Conservation (phyloP, 768 basidiomycete genomes). For the Multifurca ochricompacta region DNA sequence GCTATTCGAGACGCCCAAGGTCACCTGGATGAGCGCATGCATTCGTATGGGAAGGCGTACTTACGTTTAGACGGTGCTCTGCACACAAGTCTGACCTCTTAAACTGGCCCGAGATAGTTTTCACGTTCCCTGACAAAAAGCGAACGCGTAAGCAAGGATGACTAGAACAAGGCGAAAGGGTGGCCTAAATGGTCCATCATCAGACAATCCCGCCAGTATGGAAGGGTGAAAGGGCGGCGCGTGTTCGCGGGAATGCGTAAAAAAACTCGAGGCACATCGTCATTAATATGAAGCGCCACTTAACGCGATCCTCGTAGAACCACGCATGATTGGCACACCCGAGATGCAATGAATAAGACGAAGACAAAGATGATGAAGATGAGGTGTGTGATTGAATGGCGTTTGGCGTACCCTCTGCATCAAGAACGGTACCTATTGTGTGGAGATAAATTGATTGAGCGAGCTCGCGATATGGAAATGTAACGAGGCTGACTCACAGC, state of each 20-base stretch:
- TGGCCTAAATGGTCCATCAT: neutral
- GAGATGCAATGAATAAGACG: neutral
- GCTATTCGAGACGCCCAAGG: conserved; percentile 38
- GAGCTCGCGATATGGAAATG: conserved; percentile 22
- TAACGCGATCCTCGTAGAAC: neutral
- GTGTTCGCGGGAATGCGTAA: conserved; percentile 10
- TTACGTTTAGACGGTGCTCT: conserved; percentile 85
- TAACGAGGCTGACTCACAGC: conserved; percentile 53
- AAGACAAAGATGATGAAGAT: neutral
- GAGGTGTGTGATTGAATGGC: conserved; percentile 10
- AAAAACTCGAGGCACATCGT: conserved; percentile 7
- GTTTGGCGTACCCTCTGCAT: conserved; percentile 55
- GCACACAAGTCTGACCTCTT: conserved; percentile 83
- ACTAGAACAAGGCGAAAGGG: conserved; percentile 12
- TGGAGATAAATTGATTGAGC: conserved; percentile 10
- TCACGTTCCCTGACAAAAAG: conserved; percentile 58
- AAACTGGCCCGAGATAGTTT: conserved; percentile 83
- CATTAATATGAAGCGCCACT: conserved; percentile 1
- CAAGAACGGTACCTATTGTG: conserved; percentile 80
- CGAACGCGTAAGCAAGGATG: conserved; percentile 22
- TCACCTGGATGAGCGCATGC: conserved; percentile 11
- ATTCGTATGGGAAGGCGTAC: conserved; percentile 25
- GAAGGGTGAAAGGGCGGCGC: conserved; percentile 5
- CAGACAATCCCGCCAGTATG: conserved; percentile 5
- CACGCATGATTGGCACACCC: conserved; percentile 25